These are phyloP conservation scores for Paspalum notatum DNA, from an alignment of 176 grass and related monocot genomes.

Conservation along the genomic window DNA sequence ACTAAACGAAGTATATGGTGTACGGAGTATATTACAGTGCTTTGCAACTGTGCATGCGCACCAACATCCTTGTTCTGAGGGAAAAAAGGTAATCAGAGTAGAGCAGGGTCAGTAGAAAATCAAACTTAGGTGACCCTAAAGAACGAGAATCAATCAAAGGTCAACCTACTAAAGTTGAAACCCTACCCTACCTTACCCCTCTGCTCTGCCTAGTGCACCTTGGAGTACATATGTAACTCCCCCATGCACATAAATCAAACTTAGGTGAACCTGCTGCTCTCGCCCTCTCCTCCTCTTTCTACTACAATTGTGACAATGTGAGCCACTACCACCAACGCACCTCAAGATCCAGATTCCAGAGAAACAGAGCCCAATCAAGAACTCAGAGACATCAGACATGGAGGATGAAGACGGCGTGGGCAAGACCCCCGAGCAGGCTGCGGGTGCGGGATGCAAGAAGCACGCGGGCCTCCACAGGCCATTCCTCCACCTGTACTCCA, in stretches of 20 bases:
- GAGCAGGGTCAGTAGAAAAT: not conserved
- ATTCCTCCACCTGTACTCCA: slow-evolving; percentile 13
- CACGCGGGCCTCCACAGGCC: not conserved
- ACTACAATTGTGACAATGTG: not conserved
- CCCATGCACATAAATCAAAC: slow-evolving; percentile 28
- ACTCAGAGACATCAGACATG: not conserved
- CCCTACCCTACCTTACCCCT: not conserved
- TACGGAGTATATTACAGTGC: not conserved
- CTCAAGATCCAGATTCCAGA: not conserved
- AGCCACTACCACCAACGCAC: not conserved
- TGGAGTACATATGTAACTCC: not conserved
- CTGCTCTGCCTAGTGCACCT: not conserved
- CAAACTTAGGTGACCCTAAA: not conserved
- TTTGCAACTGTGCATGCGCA: not conserved
- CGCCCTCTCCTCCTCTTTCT: no score
- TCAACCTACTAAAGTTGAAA: slow-evolving; percentile 14
- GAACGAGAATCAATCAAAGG: slow-evolving; percentile 10
- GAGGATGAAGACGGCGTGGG: not conserved
- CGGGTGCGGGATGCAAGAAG: not conserved
- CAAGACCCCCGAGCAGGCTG: not conserved
- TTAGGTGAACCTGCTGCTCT: not conserved
- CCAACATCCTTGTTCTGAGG: not conserved
- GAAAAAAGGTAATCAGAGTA: not conserved
- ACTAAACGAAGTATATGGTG: no score
- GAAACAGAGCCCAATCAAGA: not conserved